Evolutionary conservation across 164 flowering plant species (phyloP).

Genomic region (Vitis riparia): DNA sequence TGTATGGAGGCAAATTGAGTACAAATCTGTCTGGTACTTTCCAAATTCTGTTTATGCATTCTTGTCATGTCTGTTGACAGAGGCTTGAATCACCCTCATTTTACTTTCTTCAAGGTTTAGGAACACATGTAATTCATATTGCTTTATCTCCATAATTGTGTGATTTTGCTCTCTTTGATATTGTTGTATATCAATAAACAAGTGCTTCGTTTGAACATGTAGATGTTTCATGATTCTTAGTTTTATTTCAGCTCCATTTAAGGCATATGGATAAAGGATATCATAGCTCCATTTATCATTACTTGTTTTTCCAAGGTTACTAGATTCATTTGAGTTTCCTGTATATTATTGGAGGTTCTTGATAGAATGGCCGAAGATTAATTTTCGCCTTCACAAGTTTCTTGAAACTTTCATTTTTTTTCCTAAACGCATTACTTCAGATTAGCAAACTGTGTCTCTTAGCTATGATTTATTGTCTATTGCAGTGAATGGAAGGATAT

Average conservation of each 20-base stretch:
- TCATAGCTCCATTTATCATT: background rate
- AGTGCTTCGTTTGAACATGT: background rate
- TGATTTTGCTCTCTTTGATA: background rate
- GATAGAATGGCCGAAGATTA: background rate
- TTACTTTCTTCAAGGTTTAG: too few species aligned
- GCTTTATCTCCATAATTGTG: background rate
- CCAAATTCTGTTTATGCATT: too few species aligned
- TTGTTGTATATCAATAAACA: background rate
- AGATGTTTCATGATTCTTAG: background rate
- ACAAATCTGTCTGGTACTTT: too few species aligned
- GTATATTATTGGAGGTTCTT: background rate
- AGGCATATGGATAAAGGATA: background rate
- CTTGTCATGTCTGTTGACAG: too few species aligned
- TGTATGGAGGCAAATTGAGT: too few species aligned
- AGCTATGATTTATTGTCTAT: background rate
- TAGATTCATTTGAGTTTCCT: background rate
- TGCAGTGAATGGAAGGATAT: constrained; percentile 78
- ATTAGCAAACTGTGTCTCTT: too few species aligned
- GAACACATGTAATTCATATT: too few species aligned
- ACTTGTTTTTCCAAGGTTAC: background rate
- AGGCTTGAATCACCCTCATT: too few species aligned
- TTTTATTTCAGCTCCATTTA: background rate
- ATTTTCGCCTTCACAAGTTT: too few species aligned
- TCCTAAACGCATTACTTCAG: too few species aligned
- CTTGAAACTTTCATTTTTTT: too few species aligned